Percentiles rank a stretch among this genome's conserved stretches.
Conservation (phyloP, 306 rosid species). For the Cyclanthera cordifolia region DNA sequence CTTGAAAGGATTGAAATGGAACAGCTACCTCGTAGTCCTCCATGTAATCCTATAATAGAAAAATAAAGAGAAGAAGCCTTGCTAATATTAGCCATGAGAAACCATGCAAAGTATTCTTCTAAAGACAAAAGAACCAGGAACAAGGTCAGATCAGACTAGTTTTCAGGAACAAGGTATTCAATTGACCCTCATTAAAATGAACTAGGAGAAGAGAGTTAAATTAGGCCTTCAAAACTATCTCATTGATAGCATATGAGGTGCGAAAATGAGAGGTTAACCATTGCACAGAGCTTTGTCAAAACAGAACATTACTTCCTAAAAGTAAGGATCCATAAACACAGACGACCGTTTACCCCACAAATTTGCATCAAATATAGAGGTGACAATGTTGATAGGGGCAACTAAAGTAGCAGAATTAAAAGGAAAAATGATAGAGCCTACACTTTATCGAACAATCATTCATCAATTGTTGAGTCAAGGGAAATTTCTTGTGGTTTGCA, state of each 20-base stretch:
- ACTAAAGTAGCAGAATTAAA: background rate
- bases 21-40: constrained; percentile 74
- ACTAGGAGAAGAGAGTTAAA: background rate
- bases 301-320: background rate
- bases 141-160: background rate
- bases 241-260: background rate
- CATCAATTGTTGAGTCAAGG: too few relatives aligned
- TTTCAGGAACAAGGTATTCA: background rate
- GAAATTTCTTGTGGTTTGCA: too few relatives aligned
- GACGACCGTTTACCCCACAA: background rate
- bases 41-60: constrained; percentile 57
- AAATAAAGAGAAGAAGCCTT: background rate
- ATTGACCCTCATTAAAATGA: background rate
- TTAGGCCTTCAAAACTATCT: background rate
- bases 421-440: too few relatives aligned
- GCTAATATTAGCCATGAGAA: background rate
- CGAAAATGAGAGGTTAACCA: background rate
- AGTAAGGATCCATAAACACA: background rate
- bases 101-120: background rate
- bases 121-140: background rate
- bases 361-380: background rate
- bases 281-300: background rate
- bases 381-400: background rate
- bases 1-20: constrained; percentile 81
- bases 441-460: too few relatives aligned